phyloP scores from a whole-genome alignment of 768 basidiomycete genomes.

The Asterophora lycoperdoides region DNA sequence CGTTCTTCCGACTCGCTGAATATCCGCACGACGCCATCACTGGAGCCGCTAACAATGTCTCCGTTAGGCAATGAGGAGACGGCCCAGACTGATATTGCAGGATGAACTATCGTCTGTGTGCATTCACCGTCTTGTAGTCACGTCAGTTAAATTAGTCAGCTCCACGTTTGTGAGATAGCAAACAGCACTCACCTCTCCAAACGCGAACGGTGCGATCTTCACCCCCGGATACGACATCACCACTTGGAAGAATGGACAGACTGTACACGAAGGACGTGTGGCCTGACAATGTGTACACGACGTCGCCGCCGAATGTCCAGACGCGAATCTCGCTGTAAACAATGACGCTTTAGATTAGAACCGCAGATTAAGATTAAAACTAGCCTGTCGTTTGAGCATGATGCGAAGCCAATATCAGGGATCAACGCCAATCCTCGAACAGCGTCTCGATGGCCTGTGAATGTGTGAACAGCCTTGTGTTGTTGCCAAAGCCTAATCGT shows the following conservation, averaged over 20 bases:
- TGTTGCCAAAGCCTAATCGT: constrained; percentile 86
- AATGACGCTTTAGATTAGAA: not conserved
- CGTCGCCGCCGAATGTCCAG: constrained; percentile 83
- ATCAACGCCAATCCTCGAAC: constrained; percentile 82
- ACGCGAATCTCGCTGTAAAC: constrained; percentile 77
- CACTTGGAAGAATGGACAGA: constrained; percentile 73
- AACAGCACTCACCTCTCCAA: constrained; percentile 67
- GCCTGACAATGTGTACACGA: constrained; percentile 76
- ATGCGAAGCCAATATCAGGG: constrained; percentile 88
- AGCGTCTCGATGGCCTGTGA: constrained; percentile 84
- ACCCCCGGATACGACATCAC: constrained; percentile 84
- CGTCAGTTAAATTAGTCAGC: not conserved
- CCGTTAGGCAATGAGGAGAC: constrained; percentile 85
- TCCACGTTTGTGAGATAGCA: not conserved
- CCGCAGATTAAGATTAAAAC: constrained; percentile 11
- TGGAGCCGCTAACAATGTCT: constrained; percentile 89
- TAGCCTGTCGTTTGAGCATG: constrained; percentile 92
- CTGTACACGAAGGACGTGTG: constrained; percentile 98
- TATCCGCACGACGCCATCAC: constrained; percentile 83
- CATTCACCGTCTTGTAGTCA: constrained; percentile 73
- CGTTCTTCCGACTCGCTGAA: constrained; percentile 75
- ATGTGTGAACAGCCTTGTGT: constrained; percentile 71
- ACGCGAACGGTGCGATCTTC: constrained; percentile 92
- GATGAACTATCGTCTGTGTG: constrained; percentile 84
- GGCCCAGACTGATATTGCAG: constrained; percentile 96